Conservation (phyloP, 2,329 filamentous ascomycete genomes). For the Amauroascus verrucosus region DNA sequence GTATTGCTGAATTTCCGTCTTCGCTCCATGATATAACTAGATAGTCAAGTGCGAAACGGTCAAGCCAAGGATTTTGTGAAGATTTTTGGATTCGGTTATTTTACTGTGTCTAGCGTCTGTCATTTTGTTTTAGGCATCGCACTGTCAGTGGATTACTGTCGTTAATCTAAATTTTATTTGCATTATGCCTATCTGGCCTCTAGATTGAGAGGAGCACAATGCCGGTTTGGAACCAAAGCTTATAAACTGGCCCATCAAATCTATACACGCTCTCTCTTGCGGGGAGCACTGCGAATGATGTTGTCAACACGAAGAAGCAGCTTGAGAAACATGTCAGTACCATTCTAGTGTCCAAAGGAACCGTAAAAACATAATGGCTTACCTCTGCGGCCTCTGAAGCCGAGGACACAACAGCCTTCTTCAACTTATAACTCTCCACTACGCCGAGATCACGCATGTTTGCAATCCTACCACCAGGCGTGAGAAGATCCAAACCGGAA, state of each 20-base stretch:
- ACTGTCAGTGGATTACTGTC: too few relatives aligned
- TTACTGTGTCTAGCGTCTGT: too few relatives aligned
- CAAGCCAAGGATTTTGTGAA: too few relatives aligned
- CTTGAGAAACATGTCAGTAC: constrained; percentile 36
- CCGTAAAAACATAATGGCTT: constrained; percentile 30
- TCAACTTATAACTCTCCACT: constrained; percentile 96
- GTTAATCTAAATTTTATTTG: too few relatives aligned
- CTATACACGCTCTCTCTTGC: constrained; percentile 56
- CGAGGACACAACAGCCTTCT: constrained; percentile 92
- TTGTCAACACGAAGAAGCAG: constrained; percentile 90
- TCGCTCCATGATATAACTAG: too few relatives aligned
- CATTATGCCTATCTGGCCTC: too few relatives aligned
- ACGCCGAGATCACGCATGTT: constrained; percentile 96
- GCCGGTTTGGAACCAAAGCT: not conserved
- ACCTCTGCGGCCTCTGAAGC: constrained; percentile 95
- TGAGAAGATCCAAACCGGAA: constrained; percentile 79
- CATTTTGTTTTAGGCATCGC: too few relatives aligned
- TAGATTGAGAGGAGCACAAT: not conserved
- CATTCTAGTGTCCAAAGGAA: not conserved
- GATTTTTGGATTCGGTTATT: too few relatives aligned
- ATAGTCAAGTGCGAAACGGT: too few relatives aligned
- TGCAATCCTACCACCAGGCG: constrained; percentile 79
- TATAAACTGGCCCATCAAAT: not conserved
- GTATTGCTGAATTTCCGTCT: too few relatives aligned
- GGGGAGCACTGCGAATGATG: constrained; percentile 87